A percentile compares a stretch with the other conserved stretches of the same genome.
These are phyloP conservation scores for Talaromyces sp. DNA, from an alignment of 2,329 filamentous ascomycete genomes.

Conservation along the genomic window DNA sequence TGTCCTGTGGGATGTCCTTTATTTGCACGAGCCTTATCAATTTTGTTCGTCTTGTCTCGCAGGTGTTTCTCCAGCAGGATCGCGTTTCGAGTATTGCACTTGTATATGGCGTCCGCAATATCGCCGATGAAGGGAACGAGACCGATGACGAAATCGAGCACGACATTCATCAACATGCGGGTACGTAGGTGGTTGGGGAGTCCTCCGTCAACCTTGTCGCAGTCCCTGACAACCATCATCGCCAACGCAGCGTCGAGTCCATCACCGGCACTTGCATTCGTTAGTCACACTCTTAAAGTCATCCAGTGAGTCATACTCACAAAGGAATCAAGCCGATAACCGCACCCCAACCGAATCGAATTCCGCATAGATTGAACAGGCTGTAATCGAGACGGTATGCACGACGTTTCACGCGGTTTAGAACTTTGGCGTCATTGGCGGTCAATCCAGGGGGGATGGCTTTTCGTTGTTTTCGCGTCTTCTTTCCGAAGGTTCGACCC, in stretches of 20 bases:
- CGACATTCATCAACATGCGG: conserved; percentile 79
- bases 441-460: conserved; percentile 80
- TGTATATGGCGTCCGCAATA: conserved; percentile 48
- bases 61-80: conserved; percentile 47
- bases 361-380: conserved; percentile 76
- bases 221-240: conserved; percentile 70
- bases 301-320: conserved; percentile 52
- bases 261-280: conserved; percentile 65
- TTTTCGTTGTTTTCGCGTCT: conserved; percentile 80
- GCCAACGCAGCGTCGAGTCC: conserved; percentile 70
- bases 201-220: conserved; percentile 72
- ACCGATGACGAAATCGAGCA: conserved; percentile 50
- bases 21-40: conserved; percentile 33
- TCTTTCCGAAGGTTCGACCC: conserved; percentile 64
- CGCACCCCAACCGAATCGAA: conserved; percentile 85
- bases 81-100: conserved; percentile 50
- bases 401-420: conserved; percentile 80
- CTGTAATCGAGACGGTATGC: conserved; percentile 84
- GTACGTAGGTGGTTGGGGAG: conserved; percentile 58
- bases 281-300: background rate
- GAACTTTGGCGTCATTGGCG: conserved; percentile 73
- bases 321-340: conserved; percentile 81
- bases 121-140: conserved; percentile 54
- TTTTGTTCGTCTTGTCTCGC: conserved; percentile 44
- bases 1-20: conserved; percentile 25